phyloP scores from a whole-genome alignment of 352 stramenopile genomes.

The Pilasporangium apinafurcum region DNA sequence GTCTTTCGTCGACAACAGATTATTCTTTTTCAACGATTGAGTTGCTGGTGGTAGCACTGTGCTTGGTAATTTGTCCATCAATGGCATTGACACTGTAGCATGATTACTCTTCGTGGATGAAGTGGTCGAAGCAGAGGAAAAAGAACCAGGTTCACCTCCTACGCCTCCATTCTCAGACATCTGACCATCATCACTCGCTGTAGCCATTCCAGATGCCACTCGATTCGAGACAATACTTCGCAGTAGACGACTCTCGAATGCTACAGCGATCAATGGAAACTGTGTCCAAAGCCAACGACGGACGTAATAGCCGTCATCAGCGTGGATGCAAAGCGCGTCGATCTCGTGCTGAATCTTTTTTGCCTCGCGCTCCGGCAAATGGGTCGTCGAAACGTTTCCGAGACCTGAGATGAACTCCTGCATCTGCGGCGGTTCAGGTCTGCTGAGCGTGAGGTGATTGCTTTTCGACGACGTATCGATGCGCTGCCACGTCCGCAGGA shows the following conservation, averaged over 20 bases:
- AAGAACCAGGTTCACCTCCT: not conserved
- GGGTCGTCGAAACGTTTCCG: slow-evolving; percentile 39
- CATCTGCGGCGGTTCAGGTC: slow-evolving; percentile 55
- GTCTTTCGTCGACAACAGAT: not conserved
- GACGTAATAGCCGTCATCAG: slow-evolving; percentile 70
- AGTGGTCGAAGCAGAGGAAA: not conserved
- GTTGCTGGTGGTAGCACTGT: slow-evolving; percentile 4
- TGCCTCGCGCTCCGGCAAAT: slow-evolving; percentile 43
- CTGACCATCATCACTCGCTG: not conserved
- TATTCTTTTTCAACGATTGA: slow-evolving; percentile 2
- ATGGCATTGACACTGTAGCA: not conserved
- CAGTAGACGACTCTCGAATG: slow-evolving; percentile 68
- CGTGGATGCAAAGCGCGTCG: slow-evolving; percentile 52
- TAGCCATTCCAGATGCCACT: not conserved
- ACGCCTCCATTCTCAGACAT: too few relatives aligned
- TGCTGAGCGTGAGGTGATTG: slow-evolving; percentile 19
- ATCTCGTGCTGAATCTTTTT: slow-evolving; percentile 54
- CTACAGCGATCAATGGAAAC: slow-evolving; percentile 74
- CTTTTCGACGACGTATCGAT: slow-evolving; percentile 11
- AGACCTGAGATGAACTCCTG: slow-evolving; percentile 70
- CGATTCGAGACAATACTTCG: slow-evolving; percentile 15
- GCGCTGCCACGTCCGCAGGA: slow-evolving; percentile 64
- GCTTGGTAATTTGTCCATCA: slow-evolving; percentile 4
- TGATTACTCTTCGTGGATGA: not conserved
- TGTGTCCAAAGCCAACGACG: slow-evolving; percentile 81